Percentiles rank a stretch among this genome's conserved stretches.
These are phyloP conservation scores for Viola pubescens DNA, from an alignment of 441 rosid genomes.

Conservation along the genomic window DNA sequence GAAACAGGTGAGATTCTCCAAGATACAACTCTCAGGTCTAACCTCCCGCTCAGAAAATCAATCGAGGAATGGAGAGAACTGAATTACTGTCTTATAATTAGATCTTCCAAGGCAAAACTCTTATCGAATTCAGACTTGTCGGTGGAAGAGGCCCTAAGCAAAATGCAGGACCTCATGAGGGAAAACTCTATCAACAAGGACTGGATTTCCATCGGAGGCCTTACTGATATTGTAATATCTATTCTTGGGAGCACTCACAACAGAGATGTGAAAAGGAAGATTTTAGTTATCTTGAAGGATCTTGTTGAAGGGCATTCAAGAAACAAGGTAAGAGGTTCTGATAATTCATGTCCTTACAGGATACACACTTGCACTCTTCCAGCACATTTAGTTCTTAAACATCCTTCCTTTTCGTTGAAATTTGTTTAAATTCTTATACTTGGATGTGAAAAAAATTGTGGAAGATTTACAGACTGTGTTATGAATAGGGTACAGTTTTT, in stretches of 20 bases:
- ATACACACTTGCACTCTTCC: not conserved
- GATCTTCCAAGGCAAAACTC: conserved; percentile 41
- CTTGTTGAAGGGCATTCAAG: conserved; percentile 46
- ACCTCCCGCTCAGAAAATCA: conserved; percentile 48
- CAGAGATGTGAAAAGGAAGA: conserved; percentile 42
- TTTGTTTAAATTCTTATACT: no score
- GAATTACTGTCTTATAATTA: conserved; percentile 53
- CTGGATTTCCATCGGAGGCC: conserved; percentile 55
- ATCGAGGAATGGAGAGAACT: conserved; percentile 72
- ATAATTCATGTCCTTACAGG: not conserved
- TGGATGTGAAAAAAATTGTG: no score
- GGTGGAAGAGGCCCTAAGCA: conserved; percentile 40
- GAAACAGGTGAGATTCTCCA: conserved; percentile 48
- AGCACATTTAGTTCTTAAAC: conserved; percentile 2
- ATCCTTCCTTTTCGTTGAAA: not conserved
- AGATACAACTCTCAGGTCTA: conserved; percentile 51
- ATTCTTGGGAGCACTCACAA: conserved; percentile 42
- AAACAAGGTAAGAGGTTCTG: conserved; percentile 36
- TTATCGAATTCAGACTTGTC: conserved; percentile 32
- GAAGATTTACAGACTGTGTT: no score
- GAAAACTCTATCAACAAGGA: conserved; percentile 55
- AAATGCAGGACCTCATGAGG: conserved; percentile 48
- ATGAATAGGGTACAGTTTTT: no score
- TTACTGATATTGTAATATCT: conserved; percentile 35
- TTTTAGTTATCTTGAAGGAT: conserved; percentile 41